Evolutionary conservation across 2,329 filamentous ascomycete species (phyloP).

Genomic region (Colletotrichum musicola): DNA sequence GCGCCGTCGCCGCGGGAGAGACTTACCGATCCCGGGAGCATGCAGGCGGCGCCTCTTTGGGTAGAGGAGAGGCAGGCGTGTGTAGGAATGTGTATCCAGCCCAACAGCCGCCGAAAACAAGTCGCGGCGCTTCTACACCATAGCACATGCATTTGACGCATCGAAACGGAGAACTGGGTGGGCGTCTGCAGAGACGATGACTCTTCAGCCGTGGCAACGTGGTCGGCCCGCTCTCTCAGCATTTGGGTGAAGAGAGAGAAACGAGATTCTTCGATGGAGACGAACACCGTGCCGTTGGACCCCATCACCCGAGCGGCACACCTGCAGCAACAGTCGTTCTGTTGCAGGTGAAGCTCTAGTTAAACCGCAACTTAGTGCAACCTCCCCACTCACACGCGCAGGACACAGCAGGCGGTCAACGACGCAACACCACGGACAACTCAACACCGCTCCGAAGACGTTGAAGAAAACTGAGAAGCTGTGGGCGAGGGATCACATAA

Average conservation of each 20-base stretch:
- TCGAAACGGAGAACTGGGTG: too few relatives aligned
- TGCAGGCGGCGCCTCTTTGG: background rate
- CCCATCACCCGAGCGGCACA: too few relatives aligned
- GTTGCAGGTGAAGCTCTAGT: background rate
- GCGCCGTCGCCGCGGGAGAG: conserved; percentile 1
- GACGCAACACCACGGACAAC: conserved; percentile 9
- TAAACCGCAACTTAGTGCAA: background rate
- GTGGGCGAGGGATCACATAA: background rate
- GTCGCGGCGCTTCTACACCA: background rate
- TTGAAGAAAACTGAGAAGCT: background rate
- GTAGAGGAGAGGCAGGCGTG: background rate
- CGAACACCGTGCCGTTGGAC: background rate
- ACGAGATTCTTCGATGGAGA: background rate
- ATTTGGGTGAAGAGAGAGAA: background rate
- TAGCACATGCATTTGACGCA: too few relatives aligned
- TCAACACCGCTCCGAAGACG: conserved; percentile 16
- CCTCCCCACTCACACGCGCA: background rate
- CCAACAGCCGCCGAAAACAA: background rate
- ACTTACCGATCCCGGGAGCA: conserved; percentile 9
- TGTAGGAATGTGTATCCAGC: too few relatives aligned
- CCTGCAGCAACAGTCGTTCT: background rate
- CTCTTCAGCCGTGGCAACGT: conserved; percentile 4
- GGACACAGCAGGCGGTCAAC: conserved; percentile 8
- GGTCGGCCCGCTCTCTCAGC: background rate
- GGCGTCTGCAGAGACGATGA: background rate